Evolutionary conservation across 768 basidiomycete species (phyloP), one percentile per base, ranked within the genome.

Genomic region (Guyanaporus albipodus): DNA sequence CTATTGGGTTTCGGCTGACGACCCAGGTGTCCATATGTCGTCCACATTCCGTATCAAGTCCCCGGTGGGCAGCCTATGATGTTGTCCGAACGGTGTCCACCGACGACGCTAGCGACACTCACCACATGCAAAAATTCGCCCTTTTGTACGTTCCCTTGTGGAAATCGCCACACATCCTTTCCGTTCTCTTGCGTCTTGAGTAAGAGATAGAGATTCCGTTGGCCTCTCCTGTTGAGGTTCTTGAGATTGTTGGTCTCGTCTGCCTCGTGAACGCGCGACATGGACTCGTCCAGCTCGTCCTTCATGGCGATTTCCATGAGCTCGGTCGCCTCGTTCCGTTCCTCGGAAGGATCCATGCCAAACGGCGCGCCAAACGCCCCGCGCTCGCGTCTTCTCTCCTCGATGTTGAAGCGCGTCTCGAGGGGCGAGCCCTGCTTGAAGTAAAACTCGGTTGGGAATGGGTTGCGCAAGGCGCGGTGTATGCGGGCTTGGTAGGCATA

Each of bases 11-110:
- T 43, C 85, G 80, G 42, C 90, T 81, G n/a, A 95, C 91, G 51
- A 94, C 73, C 94, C 95, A 98, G 11, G 83, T 83, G 59, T 98
- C 93, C 86, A 98, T 91, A 42, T 82, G 70, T 34, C 75, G 70
- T 9, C 93, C 93, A 52, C 87, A 89, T 60, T 86, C 78, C 3
- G 79, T 76, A 38, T 71, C 68, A 18, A 97, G 73, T 49, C 85
- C 79, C 39, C 84, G 74, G 42, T 81, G 74, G 4, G 91, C 91
- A 31, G 91, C 84, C 86, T 92, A 48, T 1, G 3, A 21, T 31
- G 29, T 17, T 9, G 34, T 28, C 10, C 26, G 33, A 32, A 28
- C 12, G 21, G 35, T 15, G 36, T 6, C 22, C 14, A 39, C 15
- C 17, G 8, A 21, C 17, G 22, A 36, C 15, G 19, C 10, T 1